These are phyloP conservation scores for Tulasnella sp. DNA, from an alignment of 768 basidiomycete species.

Conservation along the genomic window DNA sequence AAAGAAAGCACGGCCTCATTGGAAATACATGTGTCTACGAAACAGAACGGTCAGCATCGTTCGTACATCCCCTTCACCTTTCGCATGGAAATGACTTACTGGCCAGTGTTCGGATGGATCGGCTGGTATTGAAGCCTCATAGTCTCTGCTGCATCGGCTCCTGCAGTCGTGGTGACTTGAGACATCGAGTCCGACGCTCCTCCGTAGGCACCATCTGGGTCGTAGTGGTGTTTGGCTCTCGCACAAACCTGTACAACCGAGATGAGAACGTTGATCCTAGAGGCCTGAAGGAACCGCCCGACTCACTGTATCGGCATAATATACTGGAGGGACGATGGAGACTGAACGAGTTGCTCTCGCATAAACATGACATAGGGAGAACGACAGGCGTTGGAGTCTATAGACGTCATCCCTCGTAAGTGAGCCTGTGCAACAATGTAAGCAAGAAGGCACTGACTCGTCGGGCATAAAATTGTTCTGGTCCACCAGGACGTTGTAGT, in stretches of 20 bases:
- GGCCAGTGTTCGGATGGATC: constrained; percentile 13
- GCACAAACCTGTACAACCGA: constrained; percentile 11
- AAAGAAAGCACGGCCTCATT: too few relatives aligned
- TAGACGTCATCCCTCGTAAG: too few relatives aligned
- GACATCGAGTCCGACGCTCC: constrained; percentile 8
- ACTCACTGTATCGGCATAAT: constrained; percentile 27
- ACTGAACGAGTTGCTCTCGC: constrained; percentile 33
- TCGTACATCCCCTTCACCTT: neutral
- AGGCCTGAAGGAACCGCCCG: neutral
- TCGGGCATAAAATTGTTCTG: constrained; percentile 28
- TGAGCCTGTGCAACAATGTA: constrained; percentile 47
- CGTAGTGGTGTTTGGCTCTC: constrained; percentile 29
- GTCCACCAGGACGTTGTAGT: constrained; percentile 27
- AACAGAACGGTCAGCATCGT: neutral
- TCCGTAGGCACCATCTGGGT: constrained; percentile 22
- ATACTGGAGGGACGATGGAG: constrained; percentile 28
- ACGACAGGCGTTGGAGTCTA: constrained; percentile 27
- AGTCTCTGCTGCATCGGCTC: neutral
- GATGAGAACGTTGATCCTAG: neutral
- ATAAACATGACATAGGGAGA: constrained; percentile 31
- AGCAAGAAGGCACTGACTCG: constrained; percentile 44
- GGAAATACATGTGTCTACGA: constrained; percentile 26
- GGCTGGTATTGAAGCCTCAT: constrained; percentile 1
- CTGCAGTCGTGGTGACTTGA: constrained; percentile 14
- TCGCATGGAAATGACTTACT: neutral